Conservation (phyloP, 768 basidiomycete genomes). For the Serendipita sp. region DNA sequence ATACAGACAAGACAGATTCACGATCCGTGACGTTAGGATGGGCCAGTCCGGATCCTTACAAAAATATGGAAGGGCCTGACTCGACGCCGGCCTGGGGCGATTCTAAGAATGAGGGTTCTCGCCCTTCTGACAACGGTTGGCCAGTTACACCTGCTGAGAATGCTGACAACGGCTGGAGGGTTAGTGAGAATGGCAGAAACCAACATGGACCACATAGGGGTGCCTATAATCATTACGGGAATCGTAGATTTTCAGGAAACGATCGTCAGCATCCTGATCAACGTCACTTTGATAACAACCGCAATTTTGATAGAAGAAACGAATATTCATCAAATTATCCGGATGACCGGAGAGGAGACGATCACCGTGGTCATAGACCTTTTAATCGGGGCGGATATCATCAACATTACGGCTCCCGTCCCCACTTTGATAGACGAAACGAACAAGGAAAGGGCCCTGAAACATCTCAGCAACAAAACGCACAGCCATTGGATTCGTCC, state of each 20-base stretch:
- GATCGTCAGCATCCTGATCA: neutral
- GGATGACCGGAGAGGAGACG: neutral
- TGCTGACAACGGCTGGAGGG: too few relatives aligned
- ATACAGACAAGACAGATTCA: too few relatives aligned
- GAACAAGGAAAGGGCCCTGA: neutral
- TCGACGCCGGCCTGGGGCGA: too few relatives aligned
- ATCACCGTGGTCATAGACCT: neutral
- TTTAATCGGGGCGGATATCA: neutral
- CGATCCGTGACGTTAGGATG: too few relatives aligned
- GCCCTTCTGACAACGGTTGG: too few relatives aligned
- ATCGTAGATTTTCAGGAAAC: neutral
- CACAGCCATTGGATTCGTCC: neutral
- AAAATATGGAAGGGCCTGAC: too few relatives aligned
- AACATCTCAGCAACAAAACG: neutral
- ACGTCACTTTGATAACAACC: neutral
- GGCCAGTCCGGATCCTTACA: too few relatives aligned
- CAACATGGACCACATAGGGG: neutral
- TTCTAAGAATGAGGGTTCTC: too few relatives aligned
- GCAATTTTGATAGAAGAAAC: neutral
- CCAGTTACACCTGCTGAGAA: too few relatives aligned
- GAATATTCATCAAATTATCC: neutral
- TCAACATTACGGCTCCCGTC: neutral
- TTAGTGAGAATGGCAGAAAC: too few relatives aligned
- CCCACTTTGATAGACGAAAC: neutral
- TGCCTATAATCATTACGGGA: neutral